Base-by-base conservation (phyloP, 2,329 filamentous ascomycete genomes). In the Colletotrichum sublineola region DNA sequence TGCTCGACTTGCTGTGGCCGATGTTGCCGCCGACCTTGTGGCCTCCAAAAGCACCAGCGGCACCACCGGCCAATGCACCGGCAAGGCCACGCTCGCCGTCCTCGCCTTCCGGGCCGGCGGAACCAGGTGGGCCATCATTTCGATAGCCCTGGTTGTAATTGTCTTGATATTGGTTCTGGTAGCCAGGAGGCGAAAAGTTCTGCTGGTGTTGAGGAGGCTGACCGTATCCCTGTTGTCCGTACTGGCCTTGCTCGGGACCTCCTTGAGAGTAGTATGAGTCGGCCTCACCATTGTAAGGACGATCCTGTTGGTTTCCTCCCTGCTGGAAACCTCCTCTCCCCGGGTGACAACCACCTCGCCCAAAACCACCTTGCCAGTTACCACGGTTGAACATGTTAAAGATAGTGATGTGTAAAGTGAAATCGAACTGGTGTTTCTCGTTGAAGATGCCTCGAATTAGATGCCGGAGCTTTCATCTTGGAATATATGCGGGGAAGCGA, bases 51-150 rank as follows among this genome's bases (percentile, higher is more conserved):
- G 78, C 83, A 20, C 83, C 83, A 48, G 81, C 83, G 0, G 82
- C 79, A 50, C 80, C 83, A 7, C 83, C 83, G 20, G 80, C 82
- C 5, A 84, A 67, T 1, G 81, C 82, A 53, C 83, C 83, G 73
- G 82, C 78, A 18, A 85, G 63, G 33, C 83, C 83, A 36, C 83
- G 82, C 65, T 85, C 83, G n/a, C 82, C 82, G 7, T 81, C 80
- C 33, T 73, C 70, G 14, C 77, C 80, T 2, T 70, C 77, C 0
- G 68, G 75, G 33, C 75, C 77, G 18, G 52, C 65, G 24, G 48
- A 63, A 56, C 72, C 63, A 42, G 69, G 46, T 20, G 69, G 52
- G 29, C 69, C 67, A 7, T 73, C 63, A n/a, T 73, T 71, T 11
- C 68, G 68, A 48, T 68, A 68, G 36, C 69, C 69, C 31, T 64